Evolutionary conservation across 345 rosid species (phyloP).

Genomic region (Aquilaria malaccensis): DNA sequence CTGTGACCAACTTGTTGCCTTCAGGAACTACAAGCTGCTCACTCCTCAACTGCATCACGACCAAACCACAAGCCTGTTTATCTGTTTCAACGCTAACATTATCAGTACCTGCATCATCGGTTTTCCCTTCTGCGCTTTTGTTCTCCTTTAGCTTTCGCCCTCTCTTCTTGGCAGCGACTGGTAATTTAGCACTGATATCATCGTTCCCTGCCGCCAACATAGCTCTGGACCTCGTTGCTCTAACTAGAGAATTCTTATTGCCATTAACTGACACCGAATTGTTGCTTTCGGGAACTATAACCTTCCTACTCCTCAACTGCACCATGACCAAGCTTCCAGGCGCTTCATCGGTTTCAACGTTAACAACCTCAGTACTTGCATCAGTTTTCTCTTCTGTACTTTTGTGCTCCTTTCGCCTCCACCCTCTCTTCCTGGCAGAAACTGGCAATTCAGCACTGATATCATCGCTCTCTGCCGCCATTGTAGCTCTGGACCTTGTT

Average conservation of each 20-base stretch:
- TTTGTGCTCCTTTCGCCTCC: constrained; percentile 10
- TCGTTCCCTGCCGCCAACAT: constrained; percentile 4
- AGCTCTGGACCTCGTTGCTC: neutral
- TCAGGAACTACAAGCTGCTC: neutral
- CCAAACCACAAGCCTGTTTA: too few relatives aligned
- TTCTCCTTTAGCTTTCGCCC: constrained; percentile 12
- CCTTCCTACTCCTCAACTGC: too few relatives aligned
- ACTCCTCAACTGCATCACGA: too few relatives aligned
- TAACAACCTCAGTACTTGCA: neutral
- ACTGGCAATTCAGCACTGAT: constrained; percentile 1
- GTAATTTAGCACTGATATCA: neutral
- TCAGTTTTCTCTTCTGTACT: neutral
- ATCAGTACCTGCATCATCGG: too few relatives aligned
- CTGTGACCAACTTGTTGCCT: neutral
- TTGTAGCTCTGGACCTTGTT: constrained; percentile 9
- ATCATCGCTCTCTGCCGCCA: constrained; percentile 3
- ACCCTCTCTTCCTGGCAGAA: constrained; percentile 25
- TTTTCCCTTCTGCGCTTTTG: neutral
- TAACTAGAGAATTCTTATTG: neutral
- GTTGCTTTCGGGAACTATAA: neutral
- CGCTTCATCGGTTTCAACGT: too few relatives aligned
- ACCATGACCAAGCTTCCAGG: too few relatives aligned
- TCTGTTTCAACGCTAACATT: neutral
- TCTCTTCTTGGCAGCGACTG: constrained; percentile 24
- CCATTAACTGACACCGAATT: constrained; percentile 1